Evolutionary conservation across 1,139 yeast genomes (phyloP).

Genomic region (Suhomyces taliae): DNA sequence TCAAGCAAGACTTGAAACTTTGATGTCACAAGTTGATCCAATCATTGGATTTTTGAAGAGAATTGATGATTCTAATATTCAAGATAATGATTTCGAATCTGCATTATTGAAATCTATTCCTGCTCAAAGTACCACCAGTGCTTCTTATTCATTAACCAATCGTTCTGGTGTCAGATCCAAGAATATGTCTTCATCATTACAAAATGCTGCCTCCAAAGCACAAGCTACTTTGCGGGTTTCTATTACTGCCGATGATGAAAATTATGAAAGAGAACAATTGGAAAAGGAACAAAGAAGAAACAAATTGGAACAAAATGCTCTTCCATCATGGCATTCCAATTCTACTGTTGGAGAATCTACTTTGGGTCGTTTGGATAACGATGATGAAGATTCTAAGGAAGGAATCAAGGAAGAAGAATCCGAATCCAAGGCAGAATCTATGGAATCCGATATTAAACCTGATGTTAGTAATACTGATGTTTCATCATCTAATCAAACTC

Average conservation of each 20-base stretch:
- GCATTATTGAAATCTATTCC: conserved; percentile 81
- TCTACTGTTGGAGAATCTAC: conserved; percentile 72
- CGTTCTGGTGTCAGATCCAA: conserved; percentile 29
- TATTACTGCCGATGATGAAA: conserved; percentile 88
- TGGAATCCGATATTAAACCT: conserved; percentile 13
- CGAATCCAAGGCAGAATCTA: not conserved
- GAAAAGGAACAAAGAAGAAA: conserved; percentile 68
- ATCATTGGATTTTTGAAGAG: conserved; percentile 78
- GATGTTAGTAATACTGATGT: conserved; percentile 10
- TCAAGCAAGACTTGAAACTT: conserved; percentile 76
- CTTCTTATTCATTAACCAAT: conserved; percentile 54
- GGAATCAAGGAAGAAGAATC: conserved; percentile 10
- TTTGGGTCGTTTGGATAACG: conserved; percentile 54
- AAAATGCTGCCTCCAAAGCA: conserved; percentile 44
- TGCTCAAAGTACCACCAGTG: conserved; percentile 69
- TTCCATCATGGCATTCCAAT: conserved; percentile 94
- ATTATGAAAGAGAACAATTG: conserved; percentile 62
- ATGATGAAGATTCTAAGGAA: conserved; percentile 25
- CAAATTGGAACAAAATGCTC: conserved; percentile 86
- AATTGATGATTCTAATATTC: conserved; percentile 81
- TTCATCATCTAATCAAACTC: conserved; percentile 6
- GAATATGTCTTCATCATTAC: conserved; percentile 32
- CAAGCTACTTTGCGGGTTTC: conserved; percentile 85
- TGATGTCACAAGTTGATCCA: conserved; percentile 90
- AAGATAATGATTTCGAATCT: conserved; percentile 84